Evolutionary conservation across 768 basidiomycete species (phyloP).

Genomic region (Termitomyces sp.): DNA sequence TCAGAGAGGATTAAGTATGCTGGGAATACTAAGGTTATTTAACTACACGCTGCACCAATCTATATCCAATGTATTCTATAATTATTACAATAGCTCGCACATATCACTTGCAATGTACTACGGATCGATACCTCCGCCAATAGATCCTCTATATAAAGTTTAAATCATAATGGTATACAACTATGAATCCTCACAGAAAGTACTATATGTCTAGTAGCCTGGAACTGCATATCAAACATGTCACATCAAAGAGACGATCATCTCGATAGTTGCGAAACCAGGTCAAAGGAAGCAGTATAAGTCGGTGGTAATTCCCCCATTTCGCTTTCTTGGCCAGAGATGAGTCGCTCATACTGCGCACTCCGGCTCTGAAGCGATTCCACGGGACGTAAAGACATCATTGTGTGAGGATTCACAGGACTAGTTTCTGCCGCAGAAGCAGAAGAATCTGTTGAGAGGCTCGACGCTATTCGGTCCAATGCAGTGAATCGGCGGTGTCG

Average conservation of each 20-base stretch:
- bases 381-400: constrained; percentile 24
- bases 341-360: constrained; percentile 68
- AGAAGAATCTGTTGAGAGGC: constrained; percentile 29
- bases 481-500: constrained; percentile 8
- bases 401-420: constrained; percentile 24
- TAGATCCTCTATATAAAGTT: not conserved
- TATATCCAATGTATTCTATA: constrained; percentile 19
- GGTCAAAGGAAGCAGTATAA: constrained; percentile 36
- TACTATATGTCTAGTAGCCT: not conserved
- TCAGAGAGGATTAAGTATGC: constrained; percentile 47
- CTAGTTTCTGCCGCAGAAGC: constrained; percentile 32
- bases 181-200: not conserved
- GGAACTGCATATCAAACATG: not conserved
- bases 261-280: not conserved
- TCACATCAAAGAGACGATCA: not conserved
- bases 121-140: not conserved
- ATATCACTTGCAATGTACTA: constrained; percentile 2
- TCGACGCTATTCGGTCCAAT: constrained; percentile 27
- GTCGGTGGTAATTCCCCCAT: constrained; percentile 81
- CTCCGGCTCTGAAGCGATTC: constrained; percentile 39
- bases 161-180: not conserved
- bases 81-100: constrained; percentile 4
- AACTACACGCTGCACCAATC: constrained; percentile 13
- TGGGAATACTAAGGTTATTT: constrained; percentile 25
- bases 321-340: constrained; percentile 79